Evolutionary conservation across 2,329 filamentous ascomycete genomes (phyloP).

Genomic region (Penicillium griseofulvum): DNA sequence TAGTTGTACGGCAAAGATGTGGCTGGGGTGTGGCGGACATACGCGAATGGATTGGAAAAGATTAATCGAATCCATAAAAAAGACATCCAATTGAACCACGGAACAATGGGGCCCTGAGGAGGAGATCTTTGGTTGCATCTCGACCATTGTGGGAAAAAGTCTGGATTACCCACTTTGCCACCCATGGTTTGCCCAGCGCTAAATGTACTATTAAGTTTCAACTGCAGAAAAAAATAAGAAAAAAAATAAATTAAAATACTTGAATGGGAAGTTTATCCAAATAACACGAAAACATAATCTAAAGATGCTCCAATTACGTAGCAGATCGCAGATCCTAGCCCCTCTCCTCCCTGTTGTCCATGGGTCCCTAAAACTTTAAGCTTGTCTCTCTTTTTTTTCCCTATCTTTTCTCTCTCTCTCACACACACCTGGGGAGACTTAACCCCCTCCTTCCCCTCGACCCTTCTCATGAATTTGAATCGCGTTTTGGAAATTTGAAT

Average conservation of each 20-base stretch:
- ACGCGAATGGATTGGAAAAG: background rate
- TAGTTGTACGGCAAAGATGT: background rate
- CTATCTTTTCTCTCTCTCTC: background rate
- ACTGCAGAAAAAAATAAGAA: background rate
- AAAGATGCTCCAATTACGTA: constrained; percentile 16
- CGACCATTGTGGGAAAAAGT: constrained; percentile 7
- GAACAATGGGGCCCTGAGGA: too few species aligned
- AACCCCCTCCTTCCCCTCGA: background rate
- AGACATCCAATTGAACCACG: too few species aligned
- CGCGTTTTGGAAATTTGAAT: background rate
- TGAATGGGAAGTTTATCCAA: background rate
- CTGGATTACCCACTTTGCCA: constrained; percentile 14
- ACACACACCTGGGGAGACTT: background rate
- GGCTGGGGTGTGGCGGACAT: constrained; percentile 10
- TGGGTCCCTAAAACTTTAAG: constrained; percentile 12
- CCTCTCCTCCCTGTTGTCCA: constrained; percentile 10
- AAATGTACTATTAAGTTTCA: background rate
- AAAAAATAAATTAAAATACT: background rate
- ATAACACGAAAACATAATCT: background rate
- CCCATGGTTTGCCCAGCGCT: constrained; percentile 1
- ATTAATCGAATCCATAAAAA: too few species aligned
- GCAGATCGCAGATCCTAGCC: constrained; percentile 19
- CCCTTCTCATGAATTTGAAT: background rate
- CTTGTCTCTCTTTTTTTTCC: constrained; percentile 8
- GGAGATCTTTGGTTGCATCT: background rate